A percentile compares a stretch with the other conserved stretches of the same genome.
These are phyloP conservation scores for Dioscorea dumetorum DNA, from an alignment of 106 monocot species.

Conservation along the genomic window DNA sequence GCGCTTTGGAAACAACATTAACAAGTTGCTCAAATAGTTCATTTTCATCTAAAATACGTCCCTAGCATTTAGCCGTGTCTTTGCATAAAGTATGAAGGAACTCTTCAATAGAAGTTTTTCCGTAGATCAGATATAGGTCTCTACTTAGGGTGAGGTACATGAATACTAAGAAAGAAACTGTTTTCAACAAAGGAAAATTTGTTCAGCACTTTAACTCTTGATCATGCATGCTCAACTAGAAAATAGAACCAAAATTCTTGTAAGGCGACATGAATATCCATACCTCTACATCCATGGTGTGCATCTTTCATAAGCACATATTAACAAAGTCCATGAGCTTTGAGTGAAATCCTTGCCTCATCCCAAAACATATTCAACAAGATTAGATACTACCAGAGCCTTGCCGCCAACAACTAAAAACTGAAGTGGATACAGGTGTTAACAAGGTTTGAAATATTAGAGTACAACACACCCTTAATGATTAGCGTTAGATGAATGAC, in stretches of 20 bases:
- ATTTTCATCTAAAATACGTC: slow-evolving; percentile 29
- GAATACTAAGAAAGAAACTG: not conserved
- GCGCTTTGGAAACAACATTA: slow-evolving; percentile 67
- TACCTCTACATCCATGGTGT: slow-evolving; percentile 53
- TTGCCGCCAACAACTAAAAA: too few species aligned
- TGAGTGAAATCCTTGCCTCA: slow-evolving; percentile 83
- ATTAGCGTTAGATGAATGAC: too few species aligned
- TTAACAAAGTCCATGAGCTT: too few species aligned
- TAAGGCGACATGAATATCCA: slow-evolving; percentile 65
- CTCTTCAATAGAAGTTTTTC: slow-evolving; percentile 25
- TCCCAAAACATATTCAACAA: slow-evolving; percentile 21
- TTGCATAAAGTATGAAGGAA: slow-evolving; percentile 62
- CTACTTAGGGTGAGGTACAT: too few species aligned
- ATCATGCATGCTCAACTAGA: slow-evolving; percentile 72
- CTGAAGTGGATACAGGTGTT: too few species aligned
- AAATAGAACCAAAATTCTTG: slow-evolving; percentile 63
- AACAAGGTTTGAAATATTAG: too few species aligned
- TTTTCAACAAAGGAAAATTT: slow-evolving; percentile 5
- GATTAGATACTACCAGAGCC: too few species aligned
- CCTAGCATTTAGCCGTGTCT: slow-evolving; percentile 48
- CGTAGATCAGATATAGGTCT: not conserved
- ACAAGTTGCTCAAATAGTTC: slow-evolving; percentile 48
- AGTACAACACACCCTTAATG: too few species aligned
- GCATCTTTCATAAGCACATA: slow-evolving; percentile 76
- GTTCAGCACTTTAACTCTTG: slow-evolving; percentile 70